Percentiles rank a stretch among this genome's conserved stretches.
These are phyloP conservation scores for Rutstroemia sp. DNA, from an alignment of 2,329 filamentous ascomycete genomes.

Conservation along the genomic window DNA sequence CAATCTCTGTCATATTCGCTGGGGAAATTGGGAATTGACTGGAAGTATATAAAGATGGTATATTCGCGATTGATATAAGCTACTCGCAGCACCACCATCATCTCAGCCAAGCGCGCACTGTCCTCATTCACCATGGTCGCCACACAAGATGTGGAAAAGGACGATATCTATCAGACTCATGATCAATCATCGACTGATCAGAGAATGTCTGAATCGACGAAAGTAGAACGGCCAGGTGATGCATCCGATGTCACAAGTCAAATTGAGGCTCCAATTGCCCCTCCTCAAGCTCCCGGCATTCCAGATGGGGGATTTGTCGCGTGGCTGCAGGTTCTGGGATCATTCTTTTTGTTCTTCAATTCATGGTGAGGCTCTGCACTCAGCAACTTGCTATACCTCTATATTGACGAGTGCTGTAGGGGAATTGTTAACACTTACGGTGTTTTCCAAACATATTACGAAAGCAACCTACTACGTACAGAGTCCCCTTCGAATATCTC, in stretches of 20 bases:
- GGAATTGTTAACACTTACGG: constrained; percentile 41
- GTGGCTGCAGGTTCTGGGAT: constrained; percentile 47
- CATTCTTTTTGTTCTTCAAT: constrained; percentile 47
- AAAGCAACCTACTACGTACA: constrained; percentile 31
- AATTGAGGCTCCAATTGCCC: not conserved
- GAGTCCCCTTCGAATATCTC: constrained; percentile 36
- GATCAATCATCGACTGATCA: too few species aligned
- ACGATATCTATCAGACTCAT: not conserved
- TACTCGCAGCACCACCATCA: too few species aligned
- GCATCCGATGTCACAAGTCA: not conserved
- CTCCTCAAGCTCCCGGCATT: not conserved
- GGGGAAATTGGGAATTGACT: too few species aligned
- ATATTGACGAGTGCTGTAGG: constrained; percentile 21
- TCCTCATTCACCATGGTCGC: too few species aligned
- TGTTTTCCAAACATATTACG: constrained; percentile 47
- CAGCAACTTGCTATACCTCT: too few species aligned
- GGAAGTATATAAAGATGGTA: too few species aligned
- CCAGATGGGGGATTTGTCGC: constrained; percentile 44
- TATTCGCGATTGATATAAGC: too few species aligned
- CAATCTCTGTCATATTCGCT: too few species aligned
- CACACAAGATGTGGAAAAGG: too few species aligned
- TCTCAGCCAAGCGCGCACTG: too few species aligned
- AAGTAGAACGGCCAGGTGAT: not conserved
- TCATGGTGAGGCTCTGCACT: constrained; percentile 34
- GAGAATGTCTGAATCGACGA: not conserved